These are phyloP conservation scores for Mycena chlorophos DNA, from an alignment of 768 basidiomycete genomes.

Conservation along the genomic window DNA sequence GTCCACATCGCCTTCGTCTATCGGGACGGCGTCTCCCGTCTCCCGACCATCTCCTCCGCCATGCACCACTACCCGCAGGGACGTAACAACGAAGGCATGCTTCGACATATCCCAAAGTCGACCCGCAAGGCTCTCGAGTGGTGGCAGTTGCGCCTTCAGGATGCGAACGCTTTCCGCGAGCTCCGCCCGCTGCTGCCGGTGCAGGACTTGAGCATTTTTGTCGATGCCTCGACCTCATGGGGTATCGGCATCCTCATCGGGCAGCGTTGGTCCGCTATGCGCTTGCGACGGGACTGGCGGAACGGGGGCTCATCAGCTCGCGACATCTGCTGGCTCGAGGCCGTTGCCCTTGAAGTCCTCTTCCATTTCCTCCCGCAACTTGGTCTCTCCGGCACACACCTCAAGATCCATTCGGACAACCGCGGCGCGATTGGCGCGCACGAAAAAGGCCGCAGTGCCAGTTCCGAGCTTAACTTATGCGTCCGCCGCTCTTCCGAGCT, in stretches of 20 bases:
- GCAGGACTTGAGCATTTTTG: constrained; percentile 27
- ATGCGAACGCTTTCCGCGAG: constrained; percentile 5
- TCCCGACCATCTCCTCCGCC: constrained; percentile 29
- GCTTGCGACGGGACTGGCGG: constrained; percentile 18
- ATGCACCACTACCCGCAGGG: constrained; percentile 27
- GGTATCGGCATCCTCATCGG: constrained; percentile 38
- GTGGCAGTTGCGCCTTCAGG: constrained; percentile 28
- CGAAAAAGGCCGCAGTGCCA: constrained; percentile 4
- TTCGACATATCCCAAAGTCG: constrained; percentile 23
- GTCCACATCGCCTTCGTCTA: constrained; percentile 35
- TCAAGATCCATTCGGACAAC: constrained; percentile 4
- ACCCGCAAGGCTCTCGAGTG: constrained; percentile 32
- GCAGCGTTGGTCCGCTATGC: constrained; percentile 32
- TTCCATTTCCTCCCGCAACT: constrained; percentile 6
- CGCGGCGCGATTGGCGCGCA: neutral
- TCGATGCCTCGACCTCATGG: constrained; percentile 41
- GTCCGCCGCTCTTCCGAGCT: neutral
- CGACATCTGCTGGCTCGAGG: constrained; percentile 29
- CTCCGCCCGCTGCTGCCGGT: constrained; percentile 12
- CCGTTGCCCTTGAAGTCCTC: constrained; percentile 24
- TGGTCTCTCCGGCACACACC: neutral
- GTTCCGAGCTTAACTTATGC: neutral
- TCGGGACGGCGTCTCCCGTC: constrained; percentile 25
- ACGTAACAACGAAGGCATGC: constrained; percentile 12
- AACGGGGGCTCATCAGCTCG: neutral